phyloP scores from a whole-genome alignment of 2,329 filamentous ascomycete species.

The Fusarium sp. region DNA sequence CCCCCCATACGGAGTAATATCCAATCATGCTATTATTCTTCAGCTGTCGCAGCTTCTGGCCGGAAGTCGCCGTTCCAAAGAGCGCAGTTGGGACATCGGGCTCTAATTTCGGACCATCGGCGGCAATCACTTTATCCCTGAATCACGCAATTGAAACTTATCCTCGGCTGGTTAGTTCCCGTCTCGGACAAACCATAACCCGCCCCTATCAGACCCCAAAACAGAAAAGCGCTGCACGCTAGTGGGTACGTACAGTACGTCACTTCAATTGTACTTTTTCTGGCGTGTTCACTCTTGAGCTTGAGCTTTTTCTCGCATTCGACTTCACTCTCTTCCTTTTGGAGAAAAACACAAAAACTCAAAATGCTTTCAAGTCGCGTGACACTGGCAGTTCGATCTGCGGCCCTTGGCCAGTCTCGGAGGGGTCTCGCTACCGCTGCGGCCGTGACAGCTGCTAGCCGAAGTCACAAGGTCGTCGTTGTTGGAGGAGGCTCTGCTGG shows the following conservation, averaged over 20 bases:
- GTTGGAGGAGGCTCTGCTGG: conserved; percentile 75
- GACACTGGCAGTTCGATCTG: conserved; percentile 24
- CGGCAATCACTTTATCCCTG: conserved; percentile 26
- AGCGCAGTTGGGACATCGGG: not conserved
- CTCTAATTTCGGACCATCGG: conserved; percentile 23
- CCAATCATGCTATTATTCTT: not conserved
- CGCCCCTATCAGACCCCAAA: not conserved
- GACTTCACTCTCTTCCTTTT: not conserved
- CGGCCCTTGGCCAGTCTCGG: conserved; percentile 1
- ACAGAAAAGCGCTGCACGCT: not conserved
- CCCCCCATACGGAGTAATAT: too few species aligned
- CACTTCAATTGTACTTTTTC: conserved; percentile 23
- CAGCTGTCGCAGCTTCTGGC: not conserved
- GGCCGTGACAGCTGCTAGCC: conserved; percentile 25
- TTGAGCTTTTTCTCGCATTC: conserved; percentile 16
- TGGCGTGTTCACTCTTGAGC: conserved; percentile 6
- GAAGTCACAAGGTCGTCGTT: conserved; percentile 71
- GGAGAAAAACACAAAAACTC: not conserved
- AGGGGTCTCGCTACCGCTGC: conserved; percentile 27
- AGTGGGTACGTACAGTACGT: conserved; percentile 26
- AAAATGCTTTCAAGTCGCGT: conserved; percentile 40
- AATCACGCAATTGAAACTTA: conserved; percentile 28
- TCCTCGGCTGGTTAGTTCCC: not conserved
- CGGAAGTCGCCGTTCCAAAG: conserved; percentile 17
- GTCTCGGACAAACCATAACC: not conserved